Base-by-base conservation (phyloP, 441 rosid species). In the Jatropha podagrica region DNA sequence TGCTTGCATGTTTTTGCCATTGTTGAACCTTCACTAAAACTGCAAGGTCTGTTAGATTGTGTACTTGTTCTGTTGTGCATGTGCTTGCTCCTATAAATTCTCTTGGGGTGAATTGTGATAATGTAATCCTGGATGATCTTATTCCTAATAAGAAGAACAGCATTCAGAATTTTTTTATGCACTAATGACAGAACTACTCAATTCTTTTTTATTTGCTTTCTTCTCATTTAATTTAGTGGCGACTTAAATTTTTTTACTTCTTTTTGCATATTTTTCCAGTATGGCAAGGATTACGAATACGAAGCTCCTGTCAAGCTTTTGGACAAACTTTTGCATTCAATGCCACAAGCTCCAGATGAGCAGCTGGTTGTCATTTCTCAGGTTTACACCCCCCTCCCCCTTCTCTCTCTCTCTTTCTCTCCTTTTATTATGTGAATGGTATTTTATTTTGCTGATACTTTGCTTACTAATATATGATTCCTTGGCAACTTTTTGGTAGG, bases 351-450 rank as follows among this genome's bases (percentile, higher is more conserved):
- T 15, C 86, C 85, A 37, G 99, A 92, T 70, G 97, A 93, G 85
- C 98, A 95, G 79, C 89, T 93, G 77, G 94, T 93, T 81, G 98
- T 95, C 61, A 86, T 95, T 75, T 95, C 99, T 74, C 99, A 93
- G 97, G 99, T 92, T 51, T 61, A 59, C 15, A 10, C 32, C 1
- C 48, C 54, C 68, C 20, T 9, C 65, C 40, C 27, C 32, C 32
- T 32, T 32, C 32, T 32, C 32, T 32, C 32, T 32, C 32, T 32
- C 32, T 32, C 32, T 32, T 0, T 32, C 32, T 61, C 41, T 65
- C 48, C 65, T 13, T 41, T 44, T 9, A 20, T 65, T 27, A 27
- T 60, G 23, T 32, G n/a, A 46, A 46, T 26, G 55, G 42, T 27
- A 63, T 48, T 49, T 26, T 20, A 44, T 23, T 42, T 66, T 58